Conservation (phyloP, 1,284 basidiomycete species). For the Pascua sp. region DNA sequence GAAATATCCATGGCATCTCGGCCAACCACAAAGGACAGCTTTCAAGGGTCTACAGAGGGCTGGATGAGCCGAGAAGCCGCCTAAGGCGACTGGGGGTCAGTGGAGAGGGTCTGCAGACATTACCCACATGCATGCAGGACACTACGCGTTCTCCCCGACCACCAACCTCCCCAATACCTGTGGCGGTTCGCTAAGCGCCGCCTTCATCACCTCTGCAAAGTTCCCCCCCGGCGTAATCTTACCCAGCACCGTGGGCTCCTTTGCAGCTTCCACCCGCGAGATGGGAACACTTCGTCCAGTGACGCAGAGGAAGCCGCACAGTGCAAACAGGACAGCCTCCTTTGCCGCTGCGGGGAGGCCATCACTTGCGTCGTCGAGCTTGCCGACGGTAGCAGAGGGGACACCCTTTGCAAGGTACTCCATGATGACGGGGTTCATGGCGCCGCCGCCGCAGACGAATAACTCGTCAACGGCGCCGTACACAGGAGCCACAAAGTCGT, state of each 20-base stretch:
- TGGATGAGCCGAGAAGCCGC: not conserved
- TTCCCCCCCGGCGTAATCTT: slow-evolving; percentile 21
- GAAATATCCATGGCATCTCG: too few species aligned
- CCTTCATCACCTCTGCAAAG: slow-evolving; percentile 11
- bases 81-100: too few species aligned
- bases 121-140: too few species aligned
- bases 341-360: slow-evolving; percentile 21
- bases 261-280: slow-evolving; percentile 9
- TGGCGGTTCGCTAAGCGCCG: not conserved
- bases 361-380: slow-evolving; percentile 14
- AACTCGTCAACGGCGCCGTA: slow-evolving; percentile 10
- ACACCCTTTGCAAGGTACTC: slow-evolving; percentile 11
- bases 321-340: slow-evolving; percentile 25
- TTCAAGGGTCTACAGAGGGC: too few species aligned
- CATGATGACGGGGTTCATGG: slow-evolving; percentile 23
- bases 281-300: slow-evolving; percentile 12
- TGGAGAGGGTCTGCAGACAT: too few species aligned
- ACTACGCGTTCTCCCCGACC: too few species aligned
- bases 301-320: slow-evolving; percentile 20
- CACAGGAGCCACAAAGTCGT: not conserved
- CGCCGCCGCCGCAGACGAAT: slow-evolving; percentile 26
- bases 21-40: too few species aligned
- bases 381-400: slow-evolving; percentile 18
- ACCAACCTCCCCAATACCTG: slow-evolving; percentile 4
- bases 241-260: slow-evolving; percentile 12